Evolutionary conservation across 1,284 basidiomycete genomes (phyloP), one percentile per base, ranked within the genome.

Genomic region (Sphagnurus paluster): DNA sequence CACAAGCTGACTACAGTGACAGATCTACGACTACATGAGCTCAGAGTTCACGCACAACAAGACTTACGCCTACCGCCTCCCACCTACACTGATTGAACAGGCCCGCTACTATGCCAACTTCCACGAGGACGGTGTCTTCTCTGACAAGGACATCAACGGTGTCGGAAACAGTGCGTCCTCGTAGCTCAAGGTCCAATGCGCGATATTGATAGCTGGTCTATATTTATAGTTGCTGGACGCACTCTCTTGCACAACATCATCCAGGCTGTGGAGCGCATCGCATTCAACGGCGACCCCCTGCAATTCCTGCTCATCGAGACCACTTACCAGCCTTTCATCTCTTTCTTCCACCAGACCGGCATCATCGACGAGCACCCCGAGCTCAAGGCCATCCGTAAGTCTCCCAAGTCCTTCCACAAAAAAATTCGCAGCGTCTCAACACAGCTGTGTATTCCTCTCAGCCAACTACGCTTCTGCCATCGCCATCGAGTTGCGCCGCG

Each of bases 271-370:
- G 76, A 86, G 60, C 80, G 81, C 56, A 83, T 94, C 59, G 77
- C 84, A 39, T 91, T 87, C 75, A 80, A 84, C 58, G 81, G 77
- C 45, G 83, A 89, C 66, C 82, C 86, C 30, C 80, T 93, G 46
- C 84, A 90, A 59, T 75, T 93, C 66, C 74, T 84, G 62, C 68
- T 91, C 53, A 69, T 88, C 49, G 75, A 90, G 63, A 85, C 85
- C 17, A 87, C 87, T 54, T 93, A 93, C 74, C 91, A 93, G 66
- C 87, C 91, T 13, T 90, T 93, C 78, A 84, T 93, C 58, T 90
- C 89, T 11, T 75, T 93, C 62, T 86, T 92, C 79, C 80, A 86
- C 64, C 80, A 90, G 68, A 83, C 87, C 13, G 82, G 84, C 44
- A 67, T 83, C 48, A 56, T 67, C 52, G 70, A 78, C 52, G 66